A percentile compares a stretch with the other conserved stretches of the same genome.
Evolutionary conservation across 352 stramenopile species (phyloP).

Genomic region (Phytopythium chamaehyphon): DNA sequence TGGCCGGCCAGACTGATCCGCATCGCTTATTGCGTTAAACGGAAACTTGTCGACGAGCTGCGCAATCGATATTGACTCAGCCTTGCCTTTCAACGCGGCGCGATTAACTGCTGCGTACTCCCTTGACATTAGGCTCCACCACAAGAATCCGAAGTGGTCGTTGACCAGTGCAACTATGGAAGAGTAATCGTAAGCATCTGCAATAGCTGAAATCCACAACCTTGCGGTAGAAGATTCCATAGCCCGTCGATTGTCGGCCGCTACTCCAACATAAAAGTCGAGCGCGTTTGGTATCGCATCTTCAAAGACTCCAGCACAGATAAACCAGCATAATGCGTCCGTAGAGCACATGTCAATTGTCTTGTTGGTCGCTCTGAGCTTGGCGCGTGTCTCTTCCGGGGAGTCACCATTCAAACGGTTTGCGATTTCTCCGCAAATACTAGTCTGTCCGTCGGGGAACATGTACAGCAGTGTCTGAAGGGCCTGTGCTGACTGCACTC

Average conservation of each 20-base stretch:
- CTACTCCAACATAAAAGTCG: constrained; percentile 43
- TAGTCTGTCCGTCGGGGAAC: constrained; percentile 57
- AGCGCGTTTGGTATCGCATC: constrained; percentile 49
- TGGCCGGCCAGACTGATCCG: not conserved
- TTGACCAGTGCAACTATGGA: constrained; percentile 38
- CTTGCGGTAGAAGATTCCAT: constrained; percentile 41
- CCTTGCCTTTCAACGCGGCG: constrained; percentile 7
- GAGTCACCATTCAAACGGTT: constrained; percentile 3
- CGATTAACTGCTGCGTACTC: not conserved
- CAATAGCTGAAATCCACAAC: constrained; percentile 42
- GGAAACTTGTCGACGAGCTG: constrained; percentile 11
- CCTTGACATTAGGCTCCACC: constrained; percentile 23
- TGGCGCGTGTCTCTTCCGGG: constrained; percentile 3
- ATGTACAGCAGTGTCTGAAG: constrained; percentile 78
- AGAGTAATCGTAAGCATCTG: constrained; percentile 43
- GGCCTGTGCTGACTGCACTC: constrained; percentile 31
- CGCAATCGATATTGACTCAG: constrained; percentile 6
- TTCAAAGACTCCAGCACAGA: constrained; percentile 62
- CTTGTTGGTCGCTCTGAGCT: constrained; percentile 5
- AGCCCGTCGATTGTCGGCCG: constrained; percentile 24
- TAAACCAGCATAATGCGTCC: constrained; percentile 51
- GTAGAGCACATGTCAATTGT: constrained; percentile 18
- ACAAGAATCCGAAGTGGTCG: constrained; percentile 66
- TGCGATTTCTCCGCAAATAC: constrained; percentile 2
- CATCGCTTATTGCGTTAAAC: constrained; percentile 1